Base-by-base conservation (phyloP, 2,329 filamentous ascomycete genomes). In the Camillea tinctor region DNA sequence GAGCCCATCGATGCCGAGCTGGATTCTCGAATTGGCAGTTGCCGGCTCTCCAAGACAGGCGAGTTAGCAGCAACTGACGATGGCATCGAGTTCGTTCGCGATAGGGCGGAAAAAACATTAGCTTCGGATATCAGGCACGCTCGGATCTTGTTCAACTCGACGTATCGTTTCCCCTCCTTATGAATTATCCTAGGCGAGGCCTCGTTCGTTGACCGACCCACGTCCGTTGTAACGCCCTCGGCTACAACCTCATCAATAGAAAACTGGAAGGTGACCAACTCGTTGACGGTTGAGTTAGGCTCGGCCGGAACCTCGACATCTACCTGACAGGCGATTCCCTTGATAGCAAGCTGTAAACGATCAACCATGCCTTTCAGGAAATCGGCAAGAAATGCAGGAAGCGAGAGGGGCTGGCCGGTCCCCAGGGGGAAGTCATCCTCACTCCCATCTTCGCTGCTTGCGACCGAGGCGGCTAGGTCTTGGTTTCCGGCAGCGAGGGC, bases 351-450 rank as follows among this genome's bases (percentile, higher is more conserved):
- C 70, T 90, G 85, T 58, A 88, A 80, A 52, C 90, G 84, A 73
- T 95, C 90, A 23, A 89, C 77, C 54, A 93, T 86, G 26, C 90
- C 89, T 65, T 92, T 88, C 5, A 94, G 74, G 65, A 92, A 91
- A 64, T 84, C 85, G 50, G 88, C 84, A 52, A 95, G 77, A 64
- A 93, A 92, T 0, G 78, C 79, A 5, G 91, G 91, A 4, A 94
- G 77, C 1, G 87, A 87, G 30, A 93, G 77, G 1, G 85, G 77
- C 65, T 90, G 84, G 1, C 91, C 91, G 21, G 89, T 91, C n/a
- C 91, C 91, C 4, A 86, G 73, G 9, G 80, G 73, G 15, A 77
- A 74, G 44, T 88, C 87, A 4, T 89, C 87, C 48, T 88, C 86
- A 63, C 82, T 83, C 19, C 77, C 83, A 66, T 89, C 84, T 52